Conservation (phyloP, 352 stramenopile species). For the Globisporangium echinulatum region DNA sequence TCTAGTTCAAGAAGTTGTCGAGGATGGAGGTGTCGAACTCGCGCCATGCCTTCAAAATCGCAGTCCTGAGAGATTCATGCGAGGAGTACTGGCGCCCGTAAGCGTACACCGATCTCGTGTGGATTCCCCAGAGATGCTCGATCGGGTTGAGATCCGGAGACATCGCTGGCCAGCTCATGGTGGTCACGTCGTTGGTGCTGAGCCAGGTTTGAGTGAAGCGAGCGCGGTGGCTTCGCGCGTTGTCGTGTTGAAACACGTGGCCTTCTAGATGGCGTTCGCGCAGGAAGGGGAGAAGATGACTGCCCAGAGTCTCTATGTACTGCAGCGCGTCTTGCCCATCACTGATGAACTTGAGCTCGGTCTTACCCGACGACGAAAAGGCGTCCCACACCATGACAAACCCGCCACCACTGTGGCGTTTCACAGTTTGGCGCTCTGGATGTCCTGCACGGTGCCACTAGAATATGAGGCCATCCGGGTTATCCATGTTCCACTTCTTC, state of each 20-base stretch:
- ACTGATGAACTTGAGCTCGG: not conserved
- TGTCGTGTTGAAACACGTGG: not conserved
- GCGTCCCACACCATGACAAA: not conserved
- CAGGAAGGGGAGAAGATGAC: not conserved
- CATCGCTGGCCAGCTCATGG: not conserved
- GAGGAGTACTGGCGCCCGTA: not conserved
- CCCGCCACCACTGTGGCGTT: not conserved
- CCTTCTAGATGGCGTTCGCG: not conserved
- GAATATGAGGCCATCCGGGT: not conserved
- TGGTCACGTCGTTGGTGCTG: no score
- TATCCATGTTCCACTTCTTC: conserved; percentile 4
- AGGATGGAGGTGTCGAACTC: not conserved
- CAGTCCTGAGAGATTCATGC: no score
- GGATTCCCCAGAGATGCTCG: not conserved
- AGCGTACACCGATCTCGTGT: not conserved
- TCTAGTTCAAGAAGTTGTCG: not conserved
- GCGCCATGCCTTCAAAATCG: no score
- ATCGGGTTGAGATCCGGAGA: not conserved
- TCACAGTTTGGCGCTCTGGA: not conserved
- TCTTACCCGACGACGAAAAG: not conserved
- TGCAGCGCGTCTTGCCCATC: not conserved
- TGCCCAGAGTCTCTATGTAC: not conserved
- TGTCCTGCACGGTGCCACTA: conserved; percentile 1
- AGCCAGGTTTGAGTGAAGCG: no score
- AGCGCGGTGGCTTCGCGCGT: no score